A percentile compares a stretch with the other conserved stretches of the same genome.
Conservation (phyloP, 2,329 filamentous ascomycete species). For the Fusarium sp. region DNA sequence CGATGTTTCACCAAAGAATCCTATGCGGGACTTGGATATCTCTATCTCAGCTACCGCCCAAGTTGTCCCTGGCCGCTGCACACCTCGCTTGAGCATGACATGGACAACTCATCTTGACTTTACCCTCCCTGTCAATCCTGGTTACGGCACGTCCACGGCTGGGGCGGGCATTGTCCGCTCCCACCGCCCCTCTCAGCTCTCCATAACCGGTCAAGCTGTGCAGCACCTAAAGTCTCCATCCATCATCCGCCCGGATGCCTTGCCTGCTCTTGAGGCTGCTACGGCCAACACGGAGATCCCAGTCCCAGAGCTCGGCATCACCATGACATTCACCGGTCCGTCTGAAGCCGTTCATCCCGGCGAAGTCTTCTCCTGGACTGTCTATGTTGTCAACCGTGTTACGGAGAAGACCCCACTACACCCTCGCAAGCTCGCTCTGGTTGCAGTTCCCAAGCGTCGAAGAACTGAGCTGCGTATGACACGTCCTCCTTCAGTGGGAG, state of each 20-base stretch:
- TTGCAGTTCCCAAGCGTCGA: conserved; percentile 74
- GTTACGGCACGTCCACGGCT: conserved; percentile 65
- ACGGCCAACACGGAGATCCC: conserved; percentile 59
- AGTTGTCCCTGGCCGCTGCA: conserved; percentile 67
- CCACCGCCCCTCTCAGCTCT: conserved; percentile 73
- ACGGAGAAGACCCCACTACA: conserved; percentile 56
- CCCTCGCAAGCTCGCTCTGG: conserved; percentile 76
- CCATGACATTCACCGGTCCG: conserved; percentile 79
- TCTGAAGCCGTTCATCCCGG: conserved; percentile 68
- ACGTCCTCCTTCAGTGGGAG: conserved; percentile 64
- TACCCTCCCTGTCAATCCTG: conserved; percentile 72
- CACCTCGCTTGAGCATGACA: conserved; percentile 71
- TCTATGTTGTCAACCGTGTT: conserved; percentile 82
- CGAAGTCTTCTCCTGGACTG: conserved; percentile 76
- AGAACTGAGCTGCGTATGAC: conserved; percentile 66
- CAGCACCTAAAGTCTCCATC: conserved; percentile 70
- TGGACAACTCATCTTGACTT: conserved; percentile 80
- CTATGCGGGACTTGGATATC: conserved; percentile 67
- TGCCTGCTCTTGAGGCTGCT: conserved; percentile 69
- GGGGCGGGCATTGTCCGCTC: conserved; percentile 69
- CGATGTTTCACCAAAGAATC: conserved; percentile 60
- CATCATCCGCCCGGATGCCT: conserved; percentile 68
- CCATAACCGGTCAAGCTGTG: conserved; percentile 66
- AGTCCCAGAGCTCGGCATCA: conserved; percentile 75
- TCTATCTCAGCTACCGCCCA: conserved; percentile 70